These are phyloP conservation scores for Sporothrix humicola DNA, from an alignment of 2,329 filamentous ascomycete species.

Conservation along the genomic window DNA sequence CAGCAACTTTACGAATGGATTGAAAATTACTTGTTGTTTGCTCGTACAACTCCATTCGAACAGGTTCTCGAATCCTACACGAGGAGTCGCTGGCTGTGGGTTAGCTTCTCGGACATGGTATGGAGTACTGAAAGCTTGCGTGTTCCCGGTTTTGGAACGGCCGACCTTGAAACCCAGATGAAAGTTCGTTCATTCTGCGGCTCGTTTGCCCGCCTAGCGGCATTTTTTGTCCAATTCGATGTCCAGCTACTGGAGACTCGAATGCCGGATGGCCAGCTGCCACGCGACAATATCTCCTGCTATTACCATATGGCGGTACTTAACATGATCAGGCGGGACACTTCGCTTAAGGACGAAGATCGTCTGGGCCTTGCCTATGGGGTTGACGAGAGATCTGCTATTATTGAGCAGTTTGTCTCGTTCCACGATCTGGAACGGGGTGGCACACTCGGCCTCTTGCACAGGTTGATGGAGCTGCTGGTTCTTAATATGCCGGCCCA, in stretches of 20 bases:
- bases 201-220: constrained; percentile 56
- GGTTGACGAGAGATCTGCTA: constrained; percentile 45
- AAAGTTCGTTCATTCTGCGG: constrained; percentile 49
- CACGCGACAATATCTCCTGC: constrained; percentile 51
- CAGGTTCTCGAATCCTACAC: constrained; percentile 52
- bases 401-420: constrained; percentile 54
- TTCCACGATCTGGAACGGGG: constrained; percentile 43
- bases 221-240: constrained; percentile 60
- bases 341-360: constrained; percentile 41
- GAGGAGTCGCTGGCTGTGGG: constrained; percentile 58
- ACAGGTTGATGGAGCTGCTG: constrained; percentile 51
- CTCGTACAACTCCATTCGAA: constrained; percentile 45
- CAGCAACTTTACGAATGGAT: constrained; percentile 58
- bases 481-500: constrained; percentile 50
- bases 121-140: constrained; percentile 39
- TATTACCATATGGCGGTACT: constrained; percentile 55
- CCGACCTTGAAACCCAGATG: constrained; percentile 42
- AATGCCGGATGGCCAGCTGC: constrained; percentile 42
- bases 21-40: constrained; percentile 53
- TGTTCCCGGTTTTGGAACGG: constrained; percentile 23
- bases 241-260: constrained; percentile 44
- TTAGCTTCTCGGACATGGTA: constrained; percentile 57
- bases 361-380: constrained; percentile 29
- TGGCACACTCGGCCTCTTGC: constrained; percentile 53
- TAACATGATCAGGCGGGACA: constrained; percentile 44